These are phyloP conservation scores for Simplicillium aogashimaense DNA, from an alignment of 2,329 filamentous ascomycete genomes.

Conservation along the genomic window DNA sequence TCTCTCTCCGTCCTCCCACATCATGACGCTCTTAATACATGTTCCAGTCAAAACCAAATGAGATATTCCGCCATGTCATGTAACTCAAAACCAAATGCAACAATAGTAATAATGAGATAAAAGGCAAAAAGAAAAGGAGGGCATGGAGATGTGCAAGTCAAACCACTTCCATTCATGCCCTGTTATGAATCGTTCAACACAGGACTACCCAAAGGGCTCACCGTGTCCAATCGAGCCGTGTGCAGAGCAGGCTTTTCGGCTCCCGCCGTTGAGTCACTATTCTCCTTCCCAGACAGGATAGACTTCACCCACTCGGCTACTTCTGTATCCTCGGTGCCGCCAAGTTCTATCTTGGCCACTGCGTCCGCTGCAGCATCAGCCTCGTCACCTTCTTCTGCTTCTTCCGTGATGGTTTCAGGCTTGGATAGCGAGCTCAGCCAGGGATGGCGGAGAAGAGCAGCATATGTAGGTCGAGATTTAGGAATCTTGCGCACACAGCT, in stretches of 20 bases:
- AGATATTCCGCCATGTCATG: slow-evolving; percentile 1
- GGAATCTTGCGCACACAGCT: slow-evolving; percentile 90
- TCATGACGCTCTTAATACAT: no score
- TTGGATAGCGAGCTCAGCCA: slow-evolving; percentile 75
- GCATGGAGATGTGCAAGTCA: background rate
- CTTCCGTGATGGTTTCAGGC: slow-evolving; percentile 64
- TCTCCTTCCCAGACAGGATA: slow-evolving; percentile 50
- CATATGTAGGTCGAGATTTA: slow-evolving; percentile 85
- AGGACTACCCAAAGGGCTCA: slow-evolving; percentile 44
- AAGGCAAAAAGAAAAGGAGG: slow-evolving; percentile 3
- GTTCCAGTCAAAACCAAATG: no score
- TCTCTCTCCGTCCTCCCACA: no score
- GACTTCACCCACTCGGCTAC: slow-evolving; percentile 76
- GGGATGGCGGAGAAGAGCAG: slow-evolving; percentile 77
- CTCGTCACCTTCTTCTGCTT: slow-evolving; percentile 52
- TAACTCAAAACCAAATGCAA: no score
- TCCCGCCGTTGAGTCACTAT: slow-evolving; percentile 38
- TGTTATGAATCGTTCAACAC: slow-evolving; percentile 2
- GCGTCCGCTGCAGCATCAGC: slow-evolving; percentile 29
- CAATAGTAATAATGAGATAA: no score
- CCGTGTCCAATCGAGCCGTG: slow-evolving; percentile 70
- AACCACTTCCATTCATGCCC: slow-evolving; percentile 7
- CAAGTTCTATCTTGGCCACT: slow-evolving; percentile 32
- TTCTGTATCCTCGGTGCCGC: slow-evolving; percentile 56
- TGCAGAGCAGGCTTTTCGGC: slow-evolving; percentile 72